Conservation (phyloP, 1,284 basidiomycete species). For the Tilletia indica region DNA sequence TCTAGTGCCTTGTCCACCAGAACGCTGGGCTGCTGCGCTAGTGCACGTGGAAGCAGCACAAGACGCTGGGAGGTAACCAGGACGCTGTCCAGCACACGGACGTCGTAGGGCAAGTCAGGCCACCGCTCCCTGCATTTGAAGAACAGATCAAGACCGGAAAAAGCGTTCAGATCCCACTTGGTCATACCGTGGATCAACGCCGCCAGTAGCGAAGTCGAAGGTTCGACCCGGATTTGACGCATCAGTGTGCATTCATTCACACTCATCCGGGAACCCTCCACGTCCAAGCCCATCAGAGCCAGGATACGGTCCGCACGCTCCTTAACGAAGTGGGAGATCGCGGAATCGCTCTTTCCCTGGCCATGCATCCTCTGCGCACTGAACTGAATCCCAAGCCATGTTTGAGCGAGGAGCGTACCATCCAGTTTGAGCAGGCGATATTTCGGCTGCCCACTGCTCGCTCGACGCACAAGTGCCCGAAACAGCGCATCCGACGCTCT, state of each 20-base stretch:
- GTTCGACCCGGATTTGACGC: background rate
- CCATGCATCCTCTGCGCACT: background rate
- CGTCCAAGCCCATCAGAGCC: background rate
- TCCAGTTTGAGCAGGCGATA: background rate
- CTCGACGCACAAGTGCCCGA: background rate
- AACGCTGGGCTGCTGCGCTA: too few relatives aligned
- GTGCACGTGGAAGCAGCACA: background rate
- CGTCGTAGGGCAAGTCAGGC: background rate
- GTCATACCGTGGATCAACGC: background rate
- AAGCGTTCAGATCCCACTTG: background rate
- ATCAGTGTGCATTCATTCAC: too few relatives aligned
- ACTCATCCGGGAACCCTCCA: too few relatives aligned
- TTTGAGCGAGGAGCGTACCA: background rate
- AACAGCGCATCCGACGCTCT: background rate
- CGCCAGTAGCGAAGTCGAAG: background rate
- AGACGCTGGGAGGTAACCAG: background rate
- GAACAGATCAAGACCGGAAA: background rate
- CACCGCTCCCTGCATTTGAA: background rate
- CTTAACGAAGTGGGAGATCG: background rate
- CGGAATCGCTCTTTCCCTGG: background rate
- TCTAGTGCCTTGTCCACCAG: background rate
- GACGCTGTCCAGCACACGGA: background rate
- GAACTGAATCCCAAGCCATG: background rate
- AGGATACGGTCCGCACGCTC: slow-evolving; percentile 5
- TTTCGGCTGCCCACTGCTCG: background rate